phyloP scores from a whole-genome alignment of 2,329 filamentous ascomycete genomes.

The Epichloe aotearoae region DNA sequence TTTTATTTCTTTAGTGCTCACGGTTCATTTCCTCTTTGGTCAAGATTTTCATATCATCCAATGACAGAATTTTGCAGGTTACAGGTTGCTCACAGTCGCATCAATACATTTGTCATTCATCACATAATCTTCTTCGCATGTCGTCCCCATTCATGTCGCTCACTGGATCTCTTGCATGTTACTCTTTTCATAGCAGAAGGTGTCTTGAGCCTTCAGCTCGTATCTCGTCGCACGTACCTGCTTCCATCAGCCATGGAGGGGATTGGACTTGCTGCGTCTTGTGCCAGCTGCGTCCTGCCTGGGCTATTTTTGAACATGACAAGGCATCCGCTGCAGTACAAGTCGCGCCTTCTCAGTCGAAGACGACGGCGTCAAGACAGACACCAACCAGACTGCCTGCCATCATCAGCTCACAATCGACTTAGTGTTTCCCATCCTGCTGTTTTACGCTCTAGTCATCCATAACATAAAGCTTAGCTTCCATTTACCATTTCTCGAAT shows the following conservation, averaged over 20 bases:
- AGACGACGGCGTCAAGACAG: not conserved
- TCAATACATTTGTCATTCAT: conserved; percentile 6
- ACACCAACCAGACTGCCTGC: not conserved
- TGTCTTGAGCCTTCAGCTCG: not conserved
- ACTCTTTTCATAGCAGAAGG: not conserved
- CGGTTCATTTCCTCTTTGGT: conserved; percentile 2
- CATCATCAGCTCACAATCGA: not conserved
- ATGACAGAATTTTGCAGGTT: not conserved
- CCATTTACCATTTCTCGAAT: conserved; percentile 1
- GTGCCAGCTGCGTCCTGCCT: not conserved
- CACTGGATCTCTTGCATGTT: not conserved
- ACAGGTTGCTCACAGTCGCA: conserved; percentile 1
- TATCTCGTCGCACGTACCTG: not conserved
- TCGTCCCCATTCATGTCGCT: not conserved
- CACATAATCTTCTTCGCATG: no score
- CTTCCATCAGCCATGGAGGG: not conserved
- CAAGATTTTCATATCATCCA: not conserved
- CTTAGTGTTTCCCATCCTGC: not conserved
- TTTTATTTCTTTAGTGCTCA: conserved; percentile 3
- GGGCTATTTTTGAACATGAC: not conserved
- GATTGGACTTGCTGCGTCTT: not conserved
- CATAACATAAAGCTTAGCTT: not conserved
- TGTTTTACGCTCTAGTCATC: not conserved
- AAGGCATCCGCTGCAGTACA: not conserved
- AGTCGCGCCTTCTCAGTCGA: not conserved